Percentiles rank a stretch among this genome's conserved stretches.
Evolutionary conservation across 805 yeast genomes (phyloP).

Genomic region (Candida caryicola): DNA sequence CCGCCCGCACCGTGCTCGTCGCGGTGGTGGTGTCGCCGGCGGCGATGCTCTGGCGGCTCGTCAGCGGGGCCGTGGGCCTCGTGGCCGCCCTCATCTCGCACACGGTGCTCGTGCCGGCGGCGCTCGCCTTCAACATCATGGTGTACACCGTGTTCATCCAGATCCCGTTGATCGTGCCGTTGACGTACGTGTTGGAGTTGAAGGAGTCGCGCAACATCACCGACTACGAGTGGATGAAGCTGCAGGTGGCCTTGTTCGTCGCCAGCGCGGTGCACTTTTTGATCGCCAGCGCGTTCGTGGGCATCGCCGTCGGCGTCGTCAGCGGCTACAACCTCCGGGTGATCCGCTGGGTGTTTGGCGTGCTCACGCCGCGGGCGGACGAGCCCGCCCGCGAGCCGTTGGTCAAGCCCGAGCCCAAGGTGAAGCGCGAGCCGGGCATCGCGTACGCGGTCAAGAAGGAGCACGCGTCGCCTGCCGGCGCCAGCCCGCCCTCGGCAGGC

Average conservation of each 20-base stretch:
- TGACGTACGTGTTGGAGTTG: slow-evolving; percentile 10
- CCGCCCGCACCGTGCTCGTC: not conserved
- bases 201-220: slow-evolving; percentile 4
- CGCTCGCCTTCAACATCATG: slow-evolving; percentile 8
- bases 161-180: slow-evolving; percentile 11
- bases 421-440: not conserved
- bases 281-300: slow-evolving; percentile 9
- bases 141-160: slow-evolving; percentile 11
- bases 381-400: not conserved
- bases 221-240: slow-evolving; percentile 10
- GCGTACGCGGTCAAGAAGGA: not conserved
- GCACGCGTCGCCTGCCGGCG: not conserved
- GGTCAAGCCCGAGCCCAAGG: not conserved
- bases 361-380: slow-evolving; percentile 1
- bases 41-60: not conserved
- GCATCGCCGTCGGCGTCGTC: slow-evolving; percentile 9
- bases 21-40: not conserved
- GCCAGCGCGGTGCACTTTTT: slow-evolving; percentile 8
- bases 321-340: slow-evolving; percentile 8
- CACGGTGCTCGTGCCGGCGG: slow-evolving; percentile 8
- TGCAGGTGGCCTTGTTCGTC: slow-evolving; percentile 9
- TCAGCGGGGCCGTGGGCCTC: not conserved
- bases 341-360: slow-evolving; percentile 8
- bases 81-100: slow-evolving; percentile 1
- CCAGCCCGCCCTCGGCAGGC: not conserved